These are phyloP conservation scores for Rhynchospora tenuis DNA, from an alignment of 176 grass and related monocot genomes.

Conservation along the genomic window DNA sequence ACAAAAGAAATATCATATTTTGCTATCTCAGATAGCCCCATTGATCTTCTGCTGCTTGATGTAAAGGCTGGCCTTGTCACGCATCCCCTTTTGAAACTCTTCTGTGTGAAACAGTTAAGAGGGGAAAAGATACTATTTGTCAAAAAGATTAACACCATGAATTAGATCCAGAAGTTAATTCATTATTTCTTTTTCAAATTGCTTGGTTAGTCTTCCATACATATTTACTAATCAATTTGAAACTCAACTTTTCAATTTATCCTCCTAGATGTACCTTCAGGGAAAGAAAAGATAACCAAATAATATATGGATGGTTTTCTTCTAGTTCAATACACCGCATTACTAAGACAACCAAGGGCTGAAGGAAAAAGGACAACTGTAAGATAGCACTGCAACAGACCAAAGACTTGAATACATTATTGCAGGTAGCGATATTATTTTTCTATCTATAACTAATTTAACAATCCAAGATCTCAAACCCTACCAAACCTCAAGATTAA, in stretches of 20 bases:
- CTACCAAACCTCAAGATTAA: slow-evolving; percentile 13
- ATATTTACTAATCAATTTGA: background rate
- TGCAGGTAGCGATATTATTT: background rate
- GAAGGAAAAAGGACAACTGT: background rate
- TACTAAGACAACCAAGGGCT: background rate
- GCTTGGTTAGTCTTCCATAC: background rate
- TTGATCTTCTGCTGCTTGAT: slow-evolving; percentile 3
- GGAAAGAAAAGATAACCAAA: background rate
- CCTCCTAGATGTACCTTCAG: background rate
- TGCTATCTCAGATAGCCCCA: slow-evolving; percentile 12
- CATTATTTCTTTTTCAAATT: background rate
- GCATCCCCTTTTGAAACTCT: background rate
- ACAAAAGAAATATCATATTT: background rate
- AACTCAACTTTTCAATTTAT: background rate
- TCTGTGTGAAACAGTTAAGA: background rate
- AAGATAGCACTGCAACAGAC: background rate
- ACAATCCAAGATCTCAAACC: background rate
- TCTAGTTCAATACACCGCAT: background rate
- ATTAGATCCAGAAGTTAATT: background rate
- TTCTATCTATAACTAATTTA: background rate
- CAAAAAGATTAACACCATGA: background rate
- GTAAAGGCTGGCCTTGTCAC: slow-evolving; percentile 7
- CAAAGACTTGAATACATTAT: background rate
- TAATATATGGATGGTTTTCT: background rate
- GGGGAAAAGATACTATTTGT: background rate